phyloP scores from a whole-genome alignment of 495 filamentous ascomycete genomes.

The Tricharina praecox region DNA sequence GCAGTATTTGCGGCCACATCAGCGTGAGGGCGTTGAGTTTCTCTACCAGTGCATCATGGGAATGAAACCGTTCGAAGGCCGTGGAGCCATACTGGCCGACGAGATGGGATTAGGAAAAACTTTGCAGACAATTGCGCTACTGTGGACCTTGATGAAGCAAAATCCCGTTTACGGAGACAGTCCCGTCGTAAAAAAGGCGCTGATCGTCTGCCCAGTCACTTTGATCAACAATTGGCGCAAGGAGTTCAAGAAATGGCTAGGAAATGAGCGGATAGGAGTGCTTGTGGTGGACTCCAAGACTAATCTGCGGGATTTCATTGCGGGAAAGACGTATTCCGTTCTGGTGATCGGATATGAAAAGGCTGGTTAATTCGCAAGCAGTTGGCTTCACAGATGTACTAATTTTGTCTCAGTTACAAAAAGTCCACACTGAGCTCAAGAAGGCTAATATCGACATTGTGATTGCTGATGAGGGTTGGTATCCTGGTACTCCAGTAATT shows the following conservation, averaged over 20 bases:
- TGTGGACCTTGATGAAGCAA: slow-evolving; percentile 72
- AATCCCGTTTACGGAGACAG: slow-evolving; percentile 47
- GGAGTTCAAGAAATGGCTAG: slow-evolving; percentile 68
- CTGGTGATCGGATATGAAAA: slow-evolving; percentile 81
- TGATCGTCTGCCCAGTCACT: slow-evolving; percentile 69
- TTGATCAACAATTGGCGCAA: slow-evolving; percentile 67
- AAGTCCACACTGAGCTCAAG: slow-evolving; percentile 49
- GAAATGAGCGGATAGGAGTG: slow-evolving; percentile 59
- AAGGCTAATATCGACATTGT: slow-evolving; percentile 58
- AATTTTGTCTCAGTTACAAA: slow-evolving; percentile 28
- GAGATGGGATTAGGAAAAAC: slow-evolving; percentile 77
- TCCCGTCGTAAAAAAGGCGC: slow-evolving; percentile 52
- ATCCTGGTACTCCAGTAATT: too few relatives aligned
- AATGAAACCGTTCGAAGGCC: slow-evolving; percentile 49
- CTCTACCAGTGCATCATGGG: slow-evolving; percentile 80
- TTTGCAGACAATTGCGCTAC: slow-evolving; percentile 56
- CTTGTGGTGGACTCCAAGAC: slow-evolving; percentile 53
- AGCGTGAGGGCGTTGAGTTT: slow-evolving; percentile 61
- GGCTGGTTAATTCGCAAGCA: too few relatives aligned
- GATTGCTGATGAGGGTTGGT: slow-evolving; percentile 66
- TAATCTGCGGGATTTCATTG: slow-evolving; percentile 53
- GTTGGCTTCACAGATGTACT: too few relatives aligned
- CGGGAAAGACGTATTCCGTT: slow-evolving; percentile 53
- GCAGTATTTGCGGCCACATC: slow-evolving; percentile 52
- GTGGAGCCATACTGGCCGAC: slow-evolving; percentile 63